These are phyloP conservation scores for Arabis alpina DNA, from an alignment of 345 rosid species.

Conservation along the genomic window DNA sequence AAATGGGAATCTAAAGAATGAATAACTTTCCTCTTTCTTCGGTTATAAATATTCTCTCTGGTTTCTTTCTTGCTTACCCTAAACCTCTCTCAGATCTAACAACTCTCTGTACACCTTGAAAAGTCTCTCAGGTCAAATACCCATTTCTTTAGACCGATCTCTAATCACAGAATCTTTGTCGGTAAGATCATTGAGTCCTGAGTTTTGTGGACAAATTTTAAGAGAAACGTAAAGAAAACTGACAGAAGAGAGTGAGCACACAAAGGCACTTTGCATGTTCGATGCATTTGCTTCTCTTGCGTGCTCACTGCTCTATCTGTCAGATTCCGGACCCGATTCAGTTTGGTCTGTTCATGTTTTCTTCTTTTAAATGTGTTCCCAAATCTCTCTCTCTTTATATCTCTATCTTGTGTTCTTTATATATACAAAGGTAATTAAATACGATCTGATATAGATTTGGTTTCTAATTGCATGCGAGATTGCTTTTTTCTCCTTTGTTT, in stretches of 20 bases:
- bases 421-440: slow-evolving; percentile 15
- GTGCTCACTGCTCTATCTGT: slow-evolving; percentile 98
- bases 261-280: slow-evolving; percentile 69
- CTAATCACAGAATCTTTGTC: not conserved
- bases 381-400: not conserved
- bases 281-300: slow-evolving; percentile 72
- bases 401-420: slow-evolving; percentile 12
- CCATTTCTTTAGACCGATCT: slow-evolving; percentile 10
- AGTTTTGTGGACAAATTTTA: slow-evolving; percentile 17
- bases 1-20: slow-evolving; percentile 18
- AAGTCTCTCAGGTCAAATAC: not conserved
- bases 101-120: not conserved
- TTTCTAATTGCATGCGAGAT: slow-evolving; percentile 35
- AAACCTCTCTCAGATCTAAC: slow-evolving; percentile 41
- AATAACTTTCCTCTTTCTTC: slow-evolving; percentile 34
- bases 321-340: slow-evolving; percentile 68
- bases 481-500: slow-evolving; percentile 17
- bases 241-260: slow-evolving; percentile 99
- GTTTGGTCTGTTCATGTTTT: slow-evolving; percentile 44
- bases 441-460: slow-evolving; percentile 10
- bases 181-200: slow-evolving; percentile 4
- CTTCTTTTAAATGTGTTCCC: slow-evolving; percentile 9
- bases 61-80: slow-evolving; percentile 21
- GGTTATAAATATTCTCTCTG: slow-evolving; percentile 32
- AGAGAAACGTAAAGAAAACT: slow-evolving; percentile 55